Percentiles rank a stretch among this genome's conserved stretches.
Evolutionary conservation across 2,329 filamentous ascomycete genomes (phyloP).

Genomic region (Neocucurbitaria cava): DNA sequence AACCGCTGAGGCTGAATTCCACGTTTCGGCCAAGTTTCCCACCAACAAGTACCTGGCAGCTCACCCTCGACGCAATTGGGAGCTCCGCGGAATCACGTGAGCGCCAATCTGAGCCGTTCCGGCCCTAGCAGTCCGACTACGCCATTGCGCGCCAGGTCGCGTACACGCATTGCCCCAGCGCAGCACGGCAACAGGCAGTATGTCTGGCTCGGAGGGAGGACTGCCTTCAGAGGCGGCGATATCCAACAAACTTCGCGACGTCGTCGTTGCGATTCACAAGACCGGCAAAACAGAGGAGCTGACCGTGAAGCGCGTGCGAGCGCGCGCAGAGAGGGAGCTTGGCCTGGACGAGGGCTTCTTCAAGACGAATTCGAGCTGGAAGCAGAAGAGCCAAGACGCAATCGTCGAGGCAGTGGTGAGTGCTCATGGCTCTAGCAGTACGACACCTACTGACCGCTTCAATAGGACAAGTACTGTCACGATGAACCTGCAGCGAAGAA

Average conservation of each 20-base stretch:
- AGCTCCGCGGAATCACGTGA: slow-evolving; percentile 17
- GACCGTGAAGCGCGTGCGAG: slow-evolving; percentile 64
- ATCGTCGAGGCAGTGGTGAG: slow-evolving; percentile 42
- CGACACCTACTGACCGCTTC: slow-evolving; percentile 5
- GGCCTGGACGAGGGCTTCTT: slow-evolving; percentile 62
- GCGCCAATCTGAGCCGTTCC: slow-evolving; percentile 18
- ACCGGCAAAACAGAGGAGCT: slow-evolving; percentile 57
- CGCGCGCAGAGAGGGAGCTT: slow-evolving; percentile 59
- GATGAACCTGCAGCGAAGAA: slow-evolving; percentile 35
- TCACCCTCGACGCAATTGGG: slow-evolving; percentile 11
- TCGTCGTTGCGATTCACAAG: slow-evolving; percentile 51
- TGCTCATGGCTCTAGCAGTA: neutral
- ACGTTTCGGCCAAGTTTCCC: neutral
- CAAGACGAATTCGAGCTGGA: slow-evolving; percentile 63
- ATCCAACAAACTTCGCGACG: slow-evolving; percentile 49
- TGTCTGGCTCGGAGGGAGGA: slow-evolving; percentile 40
- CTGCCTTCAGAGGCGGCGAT: slow-evolving; percentile 48
- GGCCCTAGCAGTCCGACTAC: slow-evolving; percentile 16
- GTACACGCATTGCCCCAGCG: slow-evolving; percentile 9
- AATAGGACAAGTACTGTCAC: slow-evolving; percentile 36
- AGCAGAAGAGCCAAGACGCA: slow-evolving; percentile 54
- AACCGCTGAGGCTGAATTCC: slow-evolving; percentile 2
- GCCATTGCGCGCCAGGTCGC: slow-evolving; percentile 15
- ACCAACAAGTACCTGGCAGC: neutral
- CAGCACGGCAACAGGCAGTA: slow-evolving; percentile 23